A percentile compares a stretch with the other conserved stretches of the same genome.
Conservation (phyloP, 192 early-diverging fungal genomes). For the Linnemannia schmuckeri region DNA sequence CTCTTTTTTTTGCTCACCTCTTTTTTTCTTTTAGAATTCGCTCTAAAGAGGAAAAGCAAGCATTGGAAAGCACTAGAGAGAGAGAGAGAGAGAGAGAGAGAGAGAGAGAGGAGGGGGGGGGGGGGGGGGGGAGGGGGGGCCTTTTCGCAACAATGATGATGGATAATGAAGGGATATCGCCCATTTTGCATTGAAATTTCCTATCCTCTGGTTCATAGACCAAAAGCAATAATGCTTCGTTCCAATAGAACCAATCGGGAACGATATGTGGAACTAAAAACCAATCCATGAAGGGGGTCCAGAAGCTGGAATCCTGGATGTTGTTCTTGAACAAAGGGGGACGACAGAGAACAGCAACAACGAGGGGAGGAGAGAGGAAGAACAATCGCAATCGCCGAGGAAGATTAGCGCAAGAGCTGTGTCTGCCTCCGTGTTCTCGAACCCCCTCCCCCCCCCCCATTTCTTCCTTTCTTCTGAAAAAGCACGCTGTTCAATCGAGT, state of each 20-base stretch:
- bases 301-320: not conserved
- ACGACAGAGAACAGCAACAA: not conserved
- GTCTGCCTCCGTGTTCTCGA: conserved; percentile 1
- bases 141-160: not conserved
- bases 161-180: not conserved
- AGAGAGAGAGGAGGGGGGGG: too few species aligned
- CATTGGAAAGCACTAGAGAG: not conserved
- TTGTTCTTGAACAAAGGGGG: not conserved
- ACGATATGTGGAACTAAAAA: too few species aligned
- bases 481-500: not conserved
- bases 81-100: too few species aligned
- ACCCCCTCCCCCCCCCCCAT: not conserved
- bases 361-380: not conserved
- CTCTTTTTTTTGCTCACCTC: not conserved
- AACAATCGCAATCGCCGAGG: not conserved
- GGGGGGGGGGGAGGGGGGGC: not conserved
- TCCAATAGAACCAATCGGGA: too few species aligned
- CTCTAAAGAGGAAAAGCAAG: not conserved
- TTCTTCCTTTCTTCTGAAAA: not conserved
- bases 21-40: not conserved
- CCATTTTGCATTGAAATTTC: too few species aligned
- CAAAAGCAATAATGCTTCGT: too few species aligned
- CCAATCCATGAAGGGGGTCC: too few species aligned
- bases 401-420: not conserved
- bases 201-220: too few species aligned